These are phyloP conservation scores for Claviceps sp. DNA, from an alignment of 2,329 filamentous ascomycete genomes.

Conservation along the genomic window DNA sequence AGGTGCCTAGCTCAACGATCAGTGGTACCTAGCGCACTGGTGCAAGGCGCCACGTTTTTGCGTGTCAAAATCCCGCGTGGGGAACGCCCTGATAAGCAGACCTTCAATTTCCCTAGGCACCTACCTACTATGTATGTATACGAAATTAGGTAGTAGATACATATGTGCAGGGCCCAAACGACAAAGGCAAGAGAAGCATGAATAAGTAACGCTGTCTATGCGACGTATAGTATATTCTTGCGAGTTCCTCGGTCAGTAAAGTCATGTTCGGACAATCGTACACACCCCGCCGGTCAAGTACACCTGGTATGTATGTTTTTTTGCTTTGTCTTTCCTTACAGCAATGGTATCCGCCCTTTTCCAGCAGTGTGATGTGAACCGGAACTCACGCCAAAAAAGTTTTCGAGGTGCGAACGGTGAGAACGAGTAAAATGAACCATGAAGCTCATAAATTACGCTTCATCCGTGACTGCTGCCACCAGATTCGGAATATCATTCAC, in stretches of 20 bases:
- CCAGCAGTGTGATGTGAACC: neutral
- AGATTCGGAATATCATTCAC: constrained; percentile 71
- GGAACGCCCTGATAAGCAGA: neutral
- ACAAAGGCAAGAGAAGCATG: too few species aligned
- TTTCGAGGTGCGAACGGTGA: neutral
- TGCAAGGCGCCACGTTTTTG: neutral
- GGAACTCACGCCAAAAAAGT: neutral
- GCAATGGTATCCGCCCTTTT: neutral
- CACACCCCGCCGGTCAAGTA: too few species aligned
- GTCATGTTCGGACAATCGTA: too few species aligned
- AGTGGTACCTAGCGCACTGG: neutral
- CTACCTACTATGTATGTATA: neutral
- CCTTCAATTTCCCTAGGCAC: neutral
- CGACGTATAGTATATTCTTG: too few species aligned
- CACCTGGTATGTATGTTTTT: too few species aligned
- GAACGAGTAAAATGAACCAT: neutral
- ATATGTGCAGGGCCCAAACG: too few species aligned
- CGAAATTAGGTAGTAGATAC: neutral
- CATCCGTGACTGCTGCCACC: constrained; percentile 24
- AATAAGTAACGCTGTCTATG: too few species aligned
- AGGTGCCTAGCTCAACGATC: neutral
- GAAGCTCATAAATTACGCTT: constrained; percentile 2
- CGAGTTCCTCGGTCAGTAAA: too few species aligned
- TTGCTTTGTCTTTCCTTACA: neutral
- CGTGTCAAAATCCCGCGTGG: neutral